Base-by-base conservation (phyloP, 768 basidiomycete species). In the Suillus weaverae region DNA sequence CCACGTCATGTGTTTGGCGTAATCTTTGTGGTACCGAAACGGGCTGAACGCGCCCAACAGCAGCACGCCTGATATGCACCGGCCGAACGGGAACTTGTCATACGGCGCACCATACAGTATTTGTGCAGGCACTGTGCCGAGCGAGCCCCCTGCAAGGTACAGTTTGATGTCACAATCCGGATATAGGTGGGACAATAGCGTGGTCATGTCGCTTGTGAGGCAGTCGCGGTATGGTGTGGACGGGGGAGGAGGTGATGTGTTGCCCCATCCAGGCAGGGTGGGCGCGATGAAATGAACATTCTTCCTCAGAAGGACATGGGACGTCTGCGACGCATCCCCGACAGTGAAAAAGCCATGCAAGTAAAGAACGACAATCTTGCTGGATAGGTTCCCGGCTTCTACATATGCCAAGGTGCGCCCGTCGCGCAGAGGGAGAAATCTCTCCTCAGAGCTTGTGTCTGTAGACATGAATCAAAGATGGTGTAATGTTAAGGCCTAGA, bases 181-280 rank as follows among this genome's bases (percentile, higher is more conserved):
- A 67, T 86, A 84, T 36, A 86, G 78, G 70, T 85, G 83, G 22
- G 78, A 71, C 46, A 88, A 77, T 50, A 88, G 75, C 14, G 78
- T 73, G 0, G 81, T 78, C 65, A 83, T 79, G 68, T 85, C 85
- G 56, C 74, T 65, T 38, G 77, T 76, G 62, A 87, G 72, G 14
- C 78, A 77, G 30, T 78, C 72, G 57, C 81, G 70, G 68, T 83
- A 87, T 2, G 80, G 69, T 0, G 71, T 63, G 9, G 72, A 64
- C 9, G 75, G 65, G 4, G 70, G 71, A 6, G 80, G 71, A 1
- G 83, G 79, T 0, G 85, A 84, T 6, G 86, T 82, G 53, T 78
- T 78, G 4, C 86, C 86, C 86, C 86, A 87, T 2, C 85, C 86
- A 26, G 85, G 83, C 38, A 88, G 81, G 11, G 86, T 84, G 4